Base-by-base conservation (phyloP, 2,329 filamentous ascomycete genomes). In the Pleoardoris graminearum region DNA sequence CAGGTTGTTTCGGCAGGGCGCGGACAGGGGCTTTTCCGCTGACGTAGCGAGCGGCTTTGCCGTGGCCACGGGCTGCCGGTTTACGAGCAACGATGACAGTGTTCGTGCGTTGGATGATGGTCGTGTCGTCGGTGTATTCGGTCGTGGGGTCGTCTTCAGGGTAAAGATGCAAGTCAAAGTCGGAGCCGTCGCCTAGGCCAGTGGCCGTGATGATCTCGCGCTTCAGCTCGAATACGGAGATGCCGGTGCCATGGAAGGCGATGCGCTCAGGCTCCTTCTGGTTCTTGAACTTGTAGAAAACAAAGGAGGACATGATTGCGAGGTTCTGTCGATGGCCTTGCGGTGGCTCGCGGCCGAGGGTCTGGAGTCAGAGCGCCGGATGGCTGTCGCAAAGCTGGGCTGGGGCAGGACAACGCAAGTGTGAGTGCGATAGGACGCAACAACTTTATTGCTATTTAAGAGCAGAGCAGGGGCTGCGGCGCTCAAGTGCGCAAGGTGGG, bases 271-370 rank as follows among this genome's bases (percentile, higher is more conserved):
- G 90, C 72, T 97, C 94, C 79, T 91, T 97, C 73, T 95, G 91
- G 65, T 93, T 97, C 79, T 97, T 97, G 87, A 99, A 99, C 79
- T 96, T 96, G 89, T 97, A 99, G 79, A 97, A 97, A 71, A 99
- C 94, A 62, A 92, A 97, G 51, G 94, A 96, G 73, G 91, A 85
- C 92, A 97, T 97, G 54, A 21, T 57, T 54, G 61, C 27, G 38
- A 36, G 45, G 23, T 36, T 14, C 48, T 39, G 43, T 47, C 22
- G 42, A 23, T 29, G 33, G 37, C 17, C 42, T 55, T 27, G 48
- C 32, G 6, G n/a, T n/a, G n/a, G n/a, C n/a, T n/a, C n/a, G n/a
- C n/a, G n/a, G n/a, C n/a, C n/a, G n/a, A n/a, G 30, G 51, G 43
- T 49, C 50, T 35, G 51, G 51, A 51, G 53, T 57, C 49, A 50